Evolutionary conservation across 2,329 filamentous ascomycete species (phyloP).

Genomic region (Colletotrichum brevisporum): DNA sequence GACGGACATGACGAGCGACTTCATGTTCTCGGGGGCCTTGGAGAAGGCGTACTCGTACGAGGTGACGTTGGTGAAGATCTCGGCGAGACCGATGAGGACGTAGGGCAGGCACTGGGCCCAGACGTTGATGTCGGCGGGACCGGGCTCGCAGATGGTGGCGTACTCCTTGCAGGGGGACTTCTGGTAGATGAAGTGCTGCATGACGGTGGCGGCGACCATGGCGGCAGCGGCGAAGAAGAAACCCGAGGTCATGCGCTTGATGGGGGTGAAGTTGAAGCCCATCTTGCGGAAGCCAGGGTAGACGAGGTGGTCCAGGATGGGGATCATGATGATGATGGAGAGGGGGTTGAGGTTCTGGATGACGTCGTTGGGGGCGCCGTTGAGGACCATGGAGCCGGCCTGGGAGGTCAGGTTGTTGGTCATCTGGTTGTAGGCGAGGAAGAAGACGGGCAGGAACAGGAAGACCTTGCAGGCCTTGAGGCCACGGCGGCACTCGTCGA

Average conservation of each 20-base stretch:
- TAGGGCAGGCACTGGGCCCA: conserved; percentile 69
- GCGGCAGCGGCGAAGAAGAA: conserved; percentile 76
- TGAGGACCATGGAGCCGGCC: conserved; percentile 75
- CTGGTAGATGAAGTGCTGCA: conserved; percentile 76
- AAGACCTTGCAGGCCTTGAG: conserved; percentile 80
- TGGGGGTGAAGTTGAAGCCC: conserved; percentile 78
- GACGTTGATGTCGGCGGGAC: conserved; percentile 74
- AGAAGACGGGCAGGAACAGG: conserved; percentile 77
- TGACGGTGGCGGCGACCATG: conserved; percentile 70
- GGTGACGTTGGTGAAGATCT: conserved; percentile 69
- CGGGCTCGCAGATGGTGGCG: conserved; percentile 64
- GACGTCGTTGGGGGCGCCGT: conserved; percentile 83
- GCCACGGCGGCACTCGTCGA: conserved; percentile 82
- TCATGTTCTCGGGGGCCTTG: conserved; percentile 86
- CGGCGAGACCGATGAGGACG: conserved; percentile 65
- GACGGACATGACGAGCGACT: conserved; percentile 79
- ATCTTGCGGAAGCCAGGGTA: conserved; percentile 77
- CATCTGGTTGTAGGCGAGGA: conserved; percentile 72
- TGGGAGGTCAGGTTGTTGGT: conserved; percentile 74
- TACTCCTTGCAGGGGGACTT: conserved; percentile 71
- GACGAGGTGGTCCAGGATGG: conserved; percentile 76
- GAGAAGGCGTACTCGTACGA: conserved; percentile 83
- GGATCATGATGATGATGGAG: conserved; percentile 81
- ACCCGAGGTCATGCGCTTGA: conserved; percentile 81
- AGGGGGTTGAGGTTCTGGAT: conserved; percentile 84